These are phyloP conservation scores for Hura crepitans DNA, from an alignment of 441 rosid genomes.

Conservation along the genomic window DNA sequence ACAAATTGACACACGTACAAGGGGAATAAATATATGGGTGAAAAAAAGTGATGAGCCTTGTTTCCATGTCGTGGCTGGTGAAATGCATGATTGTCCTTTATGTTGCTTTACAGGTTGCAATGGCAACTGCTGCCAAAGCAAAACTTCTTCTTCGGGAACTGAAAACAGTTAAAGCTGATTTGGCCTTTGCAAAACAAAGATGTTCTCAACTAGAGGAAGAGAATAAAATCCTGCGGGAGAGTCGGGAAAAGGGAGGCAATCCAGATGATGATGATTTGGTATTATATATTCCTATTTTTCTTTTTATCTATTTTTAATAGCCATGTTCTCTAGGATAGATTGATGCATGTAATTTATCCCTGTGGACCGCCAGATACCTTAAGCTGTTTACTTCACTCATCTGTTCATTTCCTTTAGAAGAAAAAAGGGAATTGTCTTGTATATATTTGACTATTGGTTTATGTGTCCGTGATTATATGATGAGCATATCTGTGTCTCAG, in stretches of 20 bases:
- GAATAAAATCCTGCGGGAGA: conserved; percentile 78
- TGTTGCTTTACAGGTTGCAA: conserved; percentile 66
- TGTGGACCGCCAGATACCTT: too few relatives aligned
- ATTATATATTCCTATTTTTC: conserved; percentile 10
- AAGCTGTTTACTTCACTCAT: too few relatives aligned
- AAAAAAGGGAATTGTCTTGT: too few relatives aligned
- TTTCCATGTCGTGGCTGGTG: conserved; percentile 21
- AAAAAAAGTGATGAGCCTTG: conserved; percentile 3
- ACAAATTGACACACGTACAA: not conserved
- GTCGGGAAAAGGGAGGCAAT: conserved; percentile 67
- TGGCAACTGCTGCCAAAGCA: conserved; percentile 99
- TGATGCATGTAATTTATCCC: not conserved
- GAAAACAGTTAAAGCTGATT: conserved; percentile 89
- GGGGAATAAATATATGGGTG: not conserved
- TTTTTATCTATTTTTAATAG: not conserved
- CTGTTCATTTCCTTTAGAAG: too few relatives aligned
- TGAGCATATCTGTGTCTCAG: conserved; percentile 31
- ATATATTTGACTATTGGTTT: too few relatives aligned
- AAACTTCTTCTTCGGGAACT: conserved; percentile 92
- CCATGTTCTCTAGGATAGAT: not conserved
- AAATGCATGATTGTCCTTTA: conserved; percentile 34
- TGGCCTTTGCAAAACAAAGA: conserved; percentile 82
- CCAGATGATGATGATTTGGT: conserved; percentile 93
- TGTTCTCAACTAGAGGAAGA: conserved; percentile 90
- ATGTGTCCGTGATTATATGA: not conserved